phyloP scores from a whole-genome alignment of 2,329 filamentous ascomycete species.

The Nectriaceae sp. region DNA sequence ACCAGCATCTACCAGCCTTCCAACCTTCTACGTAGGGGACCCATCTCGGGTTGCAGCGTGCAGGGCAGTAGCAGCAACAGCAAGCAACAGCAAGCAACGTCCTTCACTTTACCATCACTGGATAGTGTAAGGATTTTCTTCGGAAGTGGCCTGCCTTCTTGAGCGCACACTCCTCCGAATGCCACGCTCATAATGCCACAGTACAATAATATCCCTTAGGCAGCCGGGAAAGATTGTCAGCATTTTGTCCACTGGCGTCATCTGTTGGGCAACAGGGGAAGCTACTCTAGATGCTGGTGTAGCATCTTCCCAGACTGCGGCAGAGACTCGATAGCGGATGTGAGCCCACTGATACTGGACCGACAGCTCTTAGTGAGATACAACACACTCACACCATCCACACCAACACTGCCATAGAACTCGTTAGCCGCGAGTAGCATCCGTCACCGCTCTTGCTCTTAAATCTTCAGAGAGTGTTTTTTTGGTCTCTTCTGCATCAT shows the following conservation, averaged over 20 bases:
- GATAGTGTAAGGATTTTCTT: background rate
- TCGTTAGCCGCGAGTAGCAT: constrained; percentile 2
- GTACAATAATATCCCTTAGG: too few relatives aligned
- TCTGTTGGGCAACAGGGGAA: background rate
- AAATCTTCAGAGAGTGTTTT: constrained; percentile 3
- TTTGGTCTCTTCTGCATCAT: constrained; percentile 1
- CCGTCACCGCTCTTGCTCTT: constrained; percentile 12
- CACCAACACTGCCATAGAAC: background rate
- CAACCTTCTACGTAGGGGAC: constrained; percentile 14
- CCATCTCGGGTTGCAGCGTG: constrained; percentile 12
- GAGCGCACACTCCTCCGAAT: background rate
- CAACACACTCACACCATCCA: background rate
- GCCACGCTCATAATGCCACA: constrained; percentile 13
- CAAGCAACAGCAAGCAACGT: too few relatives aligned
- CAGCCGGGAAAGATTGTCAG: constrained; percentile 4
- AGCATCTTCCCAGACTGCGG: background rate
- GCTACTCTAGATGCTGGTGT: background rate
- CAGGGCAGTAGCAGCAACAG: background rate
- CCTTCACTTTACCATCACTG: background rate
- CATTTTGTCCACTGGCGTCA: background rate
- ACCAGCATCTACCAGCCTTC: constrained; percentile 18
- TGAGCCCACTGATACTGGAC: background rate
- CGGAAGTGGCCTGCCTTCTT: too few relatives aligned
- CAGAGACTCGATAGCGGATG: background rate
- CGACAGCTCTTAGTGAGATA: background rate